Base-by-base conservation (phyloP, 2,329 filamentous ascomycete species). In the Purpureocillium lavendulum region DNA sequence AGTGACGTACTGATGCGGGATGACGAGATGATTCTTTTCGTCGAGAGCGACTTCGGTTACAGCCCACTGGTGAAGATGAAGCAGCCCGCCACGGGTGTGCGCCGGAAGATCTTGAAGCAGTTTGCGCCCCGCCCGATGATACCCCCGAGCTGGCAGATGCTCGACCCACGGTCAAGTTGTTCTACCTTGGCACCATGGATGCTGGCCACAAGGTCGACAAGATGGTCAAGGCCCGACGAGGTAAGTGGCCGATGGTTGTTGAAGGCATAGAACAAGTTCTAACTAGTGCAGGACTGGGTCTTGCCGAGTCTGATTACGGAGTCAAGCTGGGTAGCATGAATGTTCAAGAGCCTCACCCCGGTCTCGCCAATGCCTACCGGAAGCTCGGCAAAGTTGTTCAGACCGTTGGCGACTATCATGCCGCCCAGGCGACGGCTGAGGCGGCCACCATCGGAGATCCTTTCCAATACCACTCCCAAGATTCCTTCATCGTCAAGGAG, bases 11-110 rank as follows among this genome's bases (percentile, higher is more conserved):
- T 98, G 7, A 94, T 95, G 71, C 80, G 84, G 45, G 92, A 98
- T 58, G 90, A 97, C 46, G 92, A 98, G 65, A 90, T 97, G 80
- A 80, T 96, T 5, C 81, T 97, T 44, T 98, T 98, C 54, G 88
- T 98, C n/a, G 92, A 98, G 65, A 95, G 87, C 57, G 92, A 98
- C 60, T 97, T 96, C 60, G 92, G 92, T 31, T 98, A 98, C 63
- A 96, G 88, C 55, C 92, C 92, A 2, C 84, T 97, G 55, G 82
- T 96, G 35, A 83, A 90, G 61, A 87, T 88, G 73, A 95, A 94
- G 70, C 92, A 98, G 62, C 92, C 92, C 16, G 92, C 92, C 8
- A 98, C 92, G 2, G 92, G 92, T 33, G 87, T 98, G 51, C 80
- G 92, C 46, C 78, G 92, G 57, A 96, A 96, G 68, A 84, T 97